Conservation (phyloP, 495 filamentous ascomycete genomes). For the Evernia prunastri region DNA sequence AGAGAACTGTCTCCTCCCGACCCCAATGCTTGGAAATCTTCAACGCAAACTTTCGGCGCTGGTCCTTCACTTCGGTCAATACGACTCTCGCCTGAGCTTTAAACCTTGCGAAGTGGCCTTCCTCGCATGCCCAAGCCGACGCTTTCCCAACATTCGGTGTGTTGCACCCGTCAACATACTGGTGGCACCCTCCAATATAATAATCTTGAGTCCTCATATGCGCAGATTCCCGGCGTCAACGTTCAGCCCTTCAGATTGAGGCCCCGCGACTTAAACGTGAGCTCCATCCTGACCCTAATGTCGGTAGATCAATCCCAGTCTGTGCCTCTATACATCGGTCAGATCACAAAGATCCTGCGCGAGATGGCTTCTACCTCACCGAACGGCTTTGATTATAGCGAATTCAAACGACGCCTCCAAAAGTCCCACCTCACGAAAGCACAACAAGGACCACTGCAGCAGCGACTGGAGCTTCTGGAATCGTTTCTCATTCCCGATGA, state of each 20-base stretch:
- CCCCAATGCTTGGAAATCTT: slow-evolving; percentile 34
- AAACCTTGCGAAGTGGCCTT: slow-evolving; percentile 39
- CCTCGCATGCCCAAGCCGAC: not conserved
- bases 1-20: slow-evolving; percentile 4
- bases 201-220: slow-evolving; percentile 37
- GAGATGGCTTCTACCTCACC: slow-evolving; percentile 28
- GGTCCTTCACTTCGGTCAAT: slow-evolving; percentile 64
- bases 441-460: slow-evolving; percentile 28
- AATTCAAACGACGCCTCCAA: not conserved
- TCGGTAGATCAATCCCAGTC: slow-evolving; percentile 42
- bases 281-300: slow-evolving; percentile 62
- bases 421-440: slow-evolving; percentile 28
- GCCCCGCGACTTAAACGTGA: slow-evolving; percentile 52
- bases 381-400: not conserved
- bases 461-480: slow-evolving; percentile 40
- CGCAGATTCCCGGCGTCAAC: slow-evolving; percentile 26
- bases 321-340: slow-evolving; percentile 56
- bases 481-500: slow-evolving; percentile 33
- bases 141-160: not conserved
- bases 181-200: slow-evolving; percentile 55
- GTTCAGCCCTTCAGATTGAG: slow-evolving; percentile 52
- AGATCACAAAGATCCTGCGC: slow-evolving; percentile 9
- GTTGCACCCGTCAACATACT: slow-evolving; percentile 43
- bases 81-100: slow-evolving; percentile 43
- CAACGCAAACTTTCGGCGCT: slow-evolving; percentile 53